Evolutionary conservation across 768 basidiomycete species (phyloP), one percentile per base, ranked within the genome.

Genomic region (Saitozyma sp.): DNA sequence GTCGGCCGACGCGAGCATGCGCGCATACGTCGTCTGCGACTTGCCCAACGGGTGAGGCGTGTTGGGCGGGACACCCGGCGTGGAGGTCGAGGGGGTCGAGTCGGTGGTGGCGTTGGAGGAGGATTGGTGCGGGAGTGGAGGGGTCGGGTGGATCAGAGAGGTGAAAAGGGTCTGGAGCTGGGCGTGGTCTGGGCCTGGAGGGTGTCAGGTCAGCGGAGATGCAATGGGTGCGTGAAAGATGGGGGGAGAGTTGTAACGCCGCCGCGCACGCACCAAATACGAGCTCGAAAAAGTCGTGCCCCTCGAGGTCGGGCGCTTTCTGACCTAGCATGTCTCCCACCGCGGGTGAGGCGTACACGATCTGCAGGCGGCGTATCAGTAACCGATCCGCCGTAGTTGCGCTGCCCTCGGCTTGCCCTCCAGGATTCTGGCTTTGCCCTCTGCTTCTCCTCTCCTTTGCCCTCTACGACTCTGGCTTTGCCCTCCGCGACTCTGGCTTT

Each of bases 321-420:
- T 74, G 70, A 41, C 72, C 73, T 9, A 78, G 50, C 67, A 78
- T 70, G n/a, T 76, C 78, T 8, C 51, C 58, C 0, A 63, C 70
- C 14, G 70, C 68, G 2, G 76, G 76, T 9, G 74, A 74, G 48
- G 66, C 74, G 56, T 72, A 79, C 16, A 78, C 63, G 43, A 77
- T 70, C 75, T 76, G 38, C 29, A 16, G n/a, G 42, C 45, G 43
- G 37, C 29, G 29, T 29, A 29, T 29, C 29, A 29, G 29, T 29
- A 29, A 29, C 2, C 29, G 29, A 29, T 29, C 29, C 29, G 29
- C 29, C 2, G 29, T 29, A 29, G 29, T 29, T 29, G 29, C 29
- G 29, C 5, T 29, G 29, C 29, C 29, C 41, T 56, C 55, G 20
- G 55, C 42, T n/a, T 29, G 29, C 29, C 29, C 29, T 29, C 29